phyloP scores from a whole-genome alignment of 768 basidiomycete genomes.

The Rubroboletus satanas region DNA sequence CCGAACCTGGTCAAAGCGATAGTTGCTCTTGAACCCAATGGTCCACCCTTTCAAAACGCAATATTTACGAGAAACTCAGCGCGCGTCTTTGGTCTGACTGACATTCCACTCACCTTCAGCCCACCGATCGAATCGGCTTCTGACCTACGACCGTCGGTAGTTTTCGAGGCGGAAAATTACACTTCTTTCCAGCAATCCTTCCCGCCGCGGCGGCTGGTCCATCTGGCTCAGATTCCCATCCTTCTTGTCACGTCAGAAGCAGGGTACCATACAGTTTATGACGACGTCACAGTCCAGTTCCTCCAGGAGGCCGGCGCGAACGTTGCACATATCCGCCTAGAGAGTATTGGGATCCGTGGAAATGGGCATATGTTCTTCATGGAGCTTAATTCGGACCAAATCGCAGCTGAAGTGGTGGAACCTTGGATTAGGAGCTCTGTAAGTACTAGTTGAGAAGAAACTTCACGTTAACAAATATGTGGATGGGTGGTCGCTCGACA shows the following conservation, averaged over 20 bases:
- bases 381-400: conserved; percentile 46
- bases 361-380: conserved; percentile 59
- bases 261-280: conserved; percentile 49
- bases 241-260: conserved; percentile 48
- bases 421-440: conserved; percentile 35
- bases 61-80: conserved; percentile 36
- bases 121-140: conserved; percentile 40
- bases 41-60: conserved; percentile 44
- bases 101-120: conserved; percentile 41
- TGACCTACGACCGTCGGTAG: conserved; percentile 32
- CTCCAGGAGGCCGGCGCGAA: conserved; percentile 43
- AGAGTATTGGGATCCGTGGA: conserved; percentile 44
- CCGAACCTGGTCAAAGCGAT: conserved; percentile 45
- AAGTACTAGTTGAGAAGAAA: not conserved
- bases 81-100: conserved; percentile 47
- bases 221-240: conserved; percentile 42
- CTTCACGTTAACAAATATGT: not conserved
- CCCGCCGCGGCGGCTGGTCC: conserved; percentile 41
- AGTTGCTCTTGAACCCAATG: conserved; percentile 46
- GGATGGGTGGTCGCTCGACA: not conserved
- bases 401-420: conserved; percentile 39
- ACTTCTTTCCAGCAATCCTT: conserved; percentile 42
- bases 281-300: conserved; percentile 42
- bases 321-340: conserved; percentile 40
- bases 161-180: conserved; percentile 28